These are phyloP conservation scores for Nymphaea thermarum DNA, from an alignment of 164 flowering plant genomes.

Conservation along the genomic window DNA sequence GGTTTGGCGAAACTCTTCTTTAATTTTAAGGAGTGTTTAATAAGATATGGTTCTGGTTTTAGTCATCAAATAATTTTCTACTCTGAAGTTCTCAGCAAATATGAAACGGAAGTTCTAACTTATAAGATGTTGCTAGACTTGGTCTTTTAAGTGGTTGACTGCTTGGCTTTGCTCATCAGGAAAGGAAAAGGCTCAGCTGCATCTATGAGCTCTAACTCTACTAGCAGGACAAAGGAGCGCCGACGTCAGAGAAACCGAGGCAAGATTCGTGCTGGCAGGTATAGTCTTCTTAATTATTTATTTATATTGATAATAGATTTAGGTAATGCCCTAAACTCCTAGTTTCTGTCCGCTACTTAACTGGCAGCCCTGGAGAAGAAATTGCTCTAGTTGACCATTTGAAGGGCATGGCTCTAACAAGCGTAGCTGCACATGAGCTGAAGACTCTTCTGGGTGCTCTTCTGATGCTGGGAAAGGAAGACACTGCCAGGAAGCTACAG, in stretches of 20 bases:
- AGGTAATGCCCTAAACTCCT: too few species aligned
- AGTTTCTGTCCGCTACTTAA: background rate
- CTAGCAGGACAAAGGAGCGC: conserved; percentile 49
- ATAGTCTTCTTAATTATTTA: background rate
- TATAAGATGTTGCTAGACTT: background rate
- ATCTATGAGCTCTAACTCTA: conserved; percentile 40
- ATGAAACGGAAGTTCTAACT: too few species aligned
- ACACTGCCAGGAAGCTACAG: conserved; percentile 75
- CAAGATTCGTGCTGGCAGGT: conserved; percentile 98
- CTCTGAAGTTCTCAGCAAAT: too few species aligned
- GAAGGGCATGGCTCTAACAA: conserved; percentile 69
- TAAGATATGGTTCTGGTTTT: too few species aligned
- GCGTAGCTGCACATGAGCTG: conserved; percentile 61
- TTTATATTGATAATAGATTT: too few species aligned
- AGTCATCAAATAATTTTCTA: too few species aligned
- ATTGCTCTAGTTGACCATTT: conserved; percentile 85
- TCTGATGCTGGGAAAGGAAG: conserved; percentile 66
- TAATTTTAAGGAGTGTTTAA: too few species aligned
- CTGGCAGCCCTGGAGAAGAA: conserved; percentile 82
- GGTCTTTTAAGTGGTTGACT: background rate
- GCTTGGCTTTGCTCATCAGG: conserved; percentile 23
- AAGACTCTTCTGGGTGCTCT: conserved; percentile 53
- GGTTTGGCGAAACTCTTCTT: too few species aligned
- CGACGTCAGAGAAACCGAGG: conserved; percentile 71
- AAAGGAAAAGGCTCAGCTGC: conserved; percentile 51